Conservation (phyloP, 1,284 basidiomycete genomes). For the Malassezia vespertilionis region DNA sequence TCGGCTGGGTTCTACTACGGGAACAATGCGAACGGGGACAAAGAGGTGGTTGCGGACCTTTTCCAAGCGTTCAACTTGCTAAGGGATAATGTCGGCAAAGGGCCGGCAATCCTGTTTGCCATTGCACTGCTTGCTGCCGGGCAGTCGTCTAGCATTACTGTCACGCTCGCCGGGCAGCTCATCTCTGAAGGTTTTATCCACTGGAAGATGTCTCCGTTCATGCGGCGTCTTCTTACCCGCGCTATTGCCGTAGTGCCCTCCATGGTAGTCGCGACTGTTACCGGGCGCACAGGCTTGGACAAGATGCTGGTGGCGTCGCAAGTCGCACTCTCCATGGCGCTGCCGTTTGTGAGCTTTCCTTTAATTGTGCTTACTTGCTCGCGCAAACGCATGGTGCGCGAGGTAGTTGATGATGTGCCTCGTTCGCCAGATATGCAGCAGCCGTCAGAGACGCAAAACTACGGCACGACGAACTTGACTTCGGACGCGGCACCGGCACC, state of each 20-base stretch:
- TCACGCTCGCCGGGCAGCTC: constrained; percentile 80
- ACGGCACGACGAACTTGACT: neutral
- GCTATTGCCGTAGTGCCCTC: constrained; percentile 76
- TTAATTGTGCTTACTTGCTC: constrained; percentile 32
- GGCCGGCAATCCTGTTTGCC: constrained; percentile 37
- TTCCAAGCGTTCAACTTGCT: constrained; percentile 40
- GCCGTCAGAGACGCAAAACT: too few relatives aligned
- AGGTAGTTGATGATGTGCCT: neutral
- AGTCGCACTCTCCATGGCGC: constrained; percentile 71
- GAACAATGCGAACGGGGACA: constrained; percentile 15
- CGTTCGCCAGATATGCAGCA: too few relatives aligned
- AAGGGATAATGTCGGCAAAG: constrained; percentile 22
- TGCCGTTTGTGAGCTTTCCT: constrained; percentile 56
- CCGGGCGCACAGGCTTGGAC: constrained; percentile 68
- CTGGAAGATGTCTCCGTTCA: constrained; percentile 72
- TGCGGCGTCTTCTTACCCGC: constrained; percentile 72
- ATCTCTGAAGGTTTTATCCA: constrained; percentile 86
- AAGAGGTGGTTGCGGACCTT: constrained; percentile 29
- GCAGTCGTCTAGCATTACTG: constrained; percentile 83
- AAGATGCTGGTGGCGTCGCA: constrained; percentile 74
- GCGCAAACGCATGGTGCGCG: constrained; percentile 15
- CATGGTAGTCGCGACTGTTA: constrained; percentile 63
- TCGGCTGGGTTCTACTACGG: constrained; percentile 49
- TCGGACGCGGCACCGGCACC: too few relatives aligned
- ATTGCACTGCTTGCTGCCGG: constrained; percentile 56